phyloP scores from a whole-genome alignment of 176 grass and related monocot species.

The Saccharum spontaneum region DNA sequence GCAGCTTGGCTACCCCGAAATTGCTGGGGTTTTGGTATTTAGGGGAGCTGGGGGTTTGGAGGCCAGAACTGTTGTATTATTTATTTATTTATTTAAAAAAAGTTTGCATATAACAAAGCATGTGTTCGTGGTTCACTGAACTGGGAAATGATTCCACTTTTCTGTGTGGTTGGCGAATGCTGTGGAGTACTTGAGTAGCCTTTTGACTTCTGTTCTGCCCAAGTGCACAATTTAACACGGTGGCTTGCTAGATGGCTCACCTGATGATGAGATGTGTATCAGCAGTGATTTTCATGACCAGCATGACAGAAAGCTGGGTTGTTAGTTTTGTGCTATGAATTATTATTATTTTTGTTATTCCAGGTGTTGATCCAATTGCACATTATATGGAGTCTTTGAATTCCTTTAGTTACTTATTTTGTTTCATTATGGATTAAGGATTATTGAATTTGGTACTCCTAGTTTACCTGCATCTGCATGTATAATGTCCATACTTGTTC shows the following conservation, averaged over 20 bases:
- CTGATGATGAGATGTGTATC: background rate
- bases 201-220: background rate
- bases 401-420: background rate
- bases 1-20: background rate
- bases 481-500: background rate
- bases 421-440: background rate
- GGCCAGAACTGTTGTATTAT: background rate
- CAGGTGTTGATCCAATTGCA: background rate
- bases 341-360: background rate
- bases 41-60: background rate
- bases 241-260: background rate
- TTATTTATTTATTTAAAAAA: background rate
- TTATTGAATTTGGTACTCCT: background rate
- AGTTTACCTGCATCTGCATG: constrained; percentile 17
- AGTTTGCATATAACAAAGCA: background rate
- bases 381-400: background rate
- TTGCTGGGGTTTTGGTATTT: background rate
- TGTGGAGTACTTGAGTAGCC: background rate
- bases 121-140: background rate
- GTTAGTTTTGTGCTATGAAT: background rate
- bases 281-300: background rate
- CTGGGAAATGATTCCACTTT: background rate
- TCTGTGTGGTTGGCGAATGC: background rate
- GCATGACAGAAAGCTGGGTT: background rate
- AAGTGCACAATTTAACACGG: background rate